Evolutionary conservation across 306 rosid species (phyloP).

Genomic region (Datisca glomerata): DNA sequence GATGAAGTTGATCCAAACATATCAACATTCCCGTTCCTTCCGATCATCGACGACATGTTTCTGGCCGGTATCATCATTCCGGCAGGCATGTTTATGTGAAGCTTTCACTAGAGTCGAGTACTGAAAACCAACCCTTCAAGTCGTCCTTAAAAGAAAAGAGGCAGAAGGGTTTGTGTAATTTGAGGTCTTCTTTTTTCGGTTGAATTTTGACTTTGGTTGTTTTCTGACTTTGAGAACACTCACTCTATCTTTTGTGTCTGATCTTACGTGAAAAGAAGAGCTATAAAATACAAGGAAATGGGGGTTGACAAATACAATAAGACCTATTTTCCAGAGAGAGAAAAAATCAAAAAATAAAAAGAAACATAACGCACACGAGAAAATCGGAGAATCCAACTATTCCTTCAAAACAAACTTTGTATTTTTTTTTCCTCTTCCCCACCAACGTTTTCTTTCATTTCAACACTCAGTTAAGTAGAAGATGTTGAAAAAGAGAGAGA

Average conservation of each 20-base stretch:
- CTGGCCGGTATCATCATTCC: conserved; percentile 10
- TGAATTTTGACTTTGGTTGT: neutral
- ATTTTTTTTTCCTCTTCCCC: too few species aligned
- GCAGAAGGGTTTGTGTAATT: too few species aligned
- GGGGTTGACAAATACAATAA: conserved; percentile 18
- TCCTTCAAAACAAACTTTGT: too few species aligned
- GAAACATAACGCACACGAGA: conserved; percentile 22
- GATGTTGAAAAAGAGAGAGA: too few species aligned
- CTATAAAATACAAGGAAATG: conserved; percentile 7
- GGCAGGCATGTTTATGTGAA: conserved; percentile 15
- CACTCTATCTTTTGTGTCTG: neutral
- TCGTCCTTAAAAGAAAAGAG: too few species aligned
- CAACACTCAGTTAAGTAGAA: too few species aligned
- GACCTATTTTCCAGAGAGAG: conserved; percentile 1
- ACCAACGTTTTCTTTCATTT: too few species aligned
- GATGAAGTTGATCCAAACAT: conserved; percentile 53
- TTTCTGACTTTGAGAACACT: neutral
- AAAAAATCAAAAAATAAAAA: conserved; percentile 12
- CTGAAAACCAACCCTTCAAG: too few species aligned
- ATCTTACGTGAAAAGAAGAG: conserved; percentile 11
- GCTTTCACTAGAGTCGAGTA: too few species aligned
- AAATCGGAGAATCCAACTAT: conserved; percentile 52
- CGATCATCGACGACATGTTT: conserved; percentile 9
- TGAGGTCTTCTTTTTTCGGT: neutral
- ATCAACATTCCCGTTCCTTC: conserved; percentile 36